These are phyloP conservation scores for Pichia insulana DNA, from an alignment of 805 yeast genomes.

Conservation along the genomic window DNA sequence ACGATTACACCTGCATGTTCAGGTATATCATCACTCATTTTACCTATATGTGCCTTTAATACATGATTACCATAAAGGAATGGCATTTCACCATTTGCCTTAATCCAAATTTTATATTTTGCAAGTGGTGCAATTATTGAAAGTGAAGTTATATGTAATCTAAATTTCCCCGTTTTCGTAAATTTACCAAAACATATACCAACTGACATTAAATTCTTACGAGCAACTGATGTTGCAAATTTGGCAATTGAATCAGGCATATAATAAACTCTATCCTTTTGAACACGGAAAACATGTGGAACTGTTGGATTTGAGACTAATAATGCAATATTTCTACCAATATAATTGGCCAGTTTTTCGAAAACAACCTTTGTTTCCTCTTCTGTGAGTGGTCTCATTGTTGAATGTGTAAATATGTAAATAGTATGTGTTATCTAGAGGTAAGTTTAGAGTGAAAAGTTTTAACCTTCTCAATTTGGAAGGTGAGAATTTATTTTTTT, in stretches of 20 bases:
- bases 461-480: too few species aligned
- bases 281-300: constrained; percentile 91
- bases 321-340: constrained; percentile 89
- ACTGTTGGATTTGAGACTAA: constrained; percentile 78
- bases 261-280: constrained; percentile 93
- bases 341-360: constrained; percentile 91
- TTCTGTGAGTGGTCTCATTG: constrained; percentile 91
- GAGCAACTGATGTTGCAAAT: constrained; percentile 82
- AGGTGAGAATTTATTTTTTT: too few species aligned
- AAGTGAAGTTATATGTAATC: constrained; percentile 88
- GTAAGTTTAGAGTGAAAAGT: too few species aligned
- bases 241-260: constrained; percentile 76
- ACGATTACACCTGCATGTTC: constrained; percentile 95
- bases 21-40: constrained; percentile 95
- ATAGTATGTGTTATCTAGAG: too few species aligned
- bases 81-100: constrained; percentile 97
- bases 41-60: constrained; percentile 91
- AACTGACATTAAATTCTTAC: constrained; percentile 83
- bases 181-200: constrained; percentile 95
- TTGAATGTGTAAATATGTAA: too few species aligned
- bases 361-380: constrained; percentile 94
- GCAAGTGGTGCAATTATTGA: constrained; percentile 80
- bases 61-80: constrained; percentile 94
- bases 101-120: constrained; percentile 91
- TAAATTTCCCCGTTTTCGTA: constrained; percentile 94